Conservation (phyloP, 2,329 filamentous ascomycete species). For the Parasarocladium wereldwijsianum region DNA sequence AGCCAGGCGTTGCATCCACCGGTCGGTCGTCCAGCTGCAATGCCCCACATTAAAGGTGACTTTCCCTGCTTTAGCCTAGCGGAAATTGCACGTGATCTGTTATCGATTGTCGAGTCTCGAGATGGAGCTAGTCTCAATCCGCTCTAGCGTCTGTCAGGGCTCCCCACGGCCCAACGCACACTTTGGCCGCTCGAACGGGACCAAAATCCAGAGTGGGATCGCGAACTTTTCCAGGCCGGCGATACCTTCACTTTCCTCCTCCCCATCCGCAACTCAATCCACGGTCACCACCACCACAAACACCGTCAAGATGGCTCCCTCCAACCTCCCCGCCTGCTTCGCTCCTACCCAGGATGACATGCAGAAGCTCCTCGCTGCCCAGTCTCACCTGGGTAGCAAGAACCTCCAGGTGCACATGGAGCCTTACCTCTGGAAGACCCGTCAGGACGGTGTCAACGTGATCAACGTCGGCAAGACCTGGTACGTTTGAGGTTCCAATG, state of each 20-base stretch:
- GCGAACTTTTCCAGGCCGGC: constrained; percentile 28
- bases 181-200: constrained; percentile 11
- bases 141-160: constrained; percentile 18
- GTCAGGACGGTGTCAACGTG: constrained; percentile 94
- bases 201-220: constrained; percentile 8
- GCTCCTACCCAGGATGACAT: constrained; percentile 97
- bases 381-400: constrained; percentile 95
- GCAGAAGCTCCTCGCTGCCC: constrained; percentile 96
- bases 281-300: constrained; percentile 14
- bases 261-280: constrained; percentile 6
- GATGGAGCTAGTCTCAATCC: constrained; percentile 9
- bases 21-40: background rate
- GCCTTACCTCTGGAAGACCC: constrained; percentile 99
- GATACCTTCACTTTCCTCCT: constrained; percentile 10
- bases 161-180: constrained; percentile 22
- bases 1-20: no score
- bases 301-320: constrained; percentile 73
- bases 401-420: constrained; percentile 99
- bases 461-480: constrained; percentile 99
- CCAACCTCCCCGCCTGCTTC: constrained; percentile 88
- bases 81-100: constrained; percentile 14
- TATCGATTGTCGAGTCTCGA: background rate
- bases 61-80: constrained; percentile 10
- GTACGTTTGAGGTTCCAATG: constrained; percentile 40
- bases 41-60: constrained; percentile 1